These are phyloP conservation scores for Russula brevipes DNA, from an alignment of 768 basidiomycete species.

Conservation along the genomic window DNA sequence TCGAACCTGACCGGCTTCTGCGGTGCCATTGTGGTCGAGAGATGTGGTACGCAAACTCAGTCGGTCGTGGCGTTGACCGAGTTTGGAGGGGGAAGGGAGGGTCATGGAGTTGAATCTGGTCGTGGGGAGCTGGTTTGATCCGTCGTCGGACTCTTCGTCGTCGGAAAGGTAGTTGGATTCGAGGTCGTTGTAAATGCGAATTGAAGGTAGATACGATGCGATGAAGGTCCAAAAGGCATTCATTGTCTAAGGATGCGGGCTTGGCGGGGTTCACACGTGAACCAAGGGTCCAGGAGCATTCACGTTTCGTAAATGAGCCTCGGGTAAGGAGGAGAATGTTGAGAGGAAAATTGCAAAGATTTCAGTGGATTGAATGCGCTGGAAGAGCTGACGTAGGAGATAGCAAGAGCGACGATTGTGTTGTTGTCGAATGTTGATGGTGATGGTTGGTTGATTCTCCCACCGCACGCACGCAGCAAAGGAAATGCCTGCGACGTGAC, in stretches of 20 bases:
- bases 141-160: slow-evolving; percentile 20
- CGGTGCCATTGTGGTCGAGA: not conserved
- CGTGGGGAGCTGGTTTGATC: slow-evolving; percentile 21
- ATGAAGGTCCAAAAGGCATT: slow-evolving; percentile 24
- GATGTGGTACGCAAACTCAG: not conserved
- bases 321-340: not conserved
- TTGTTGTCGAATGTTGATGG: slow-evolving; percentile 9
- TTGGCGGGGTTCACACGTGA: slow-evolving; percentile 20
- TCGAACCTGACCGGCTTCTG: slow-evolving; percentile 1
- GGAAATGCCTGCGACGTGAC: not conserved
- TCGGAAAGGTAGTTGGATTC: slow-evolving; percentile 13
- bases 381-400: slow-evolving; percentile 13
- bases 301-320: slow-evolving; percentile 9
- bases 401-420: slow-evolving; percentile 1
- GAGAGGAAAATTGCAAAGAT: not conserved
- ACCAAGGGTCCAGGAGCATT: slow-evolving; percentile 13
- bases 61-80: slow-evolving; percentile 23
- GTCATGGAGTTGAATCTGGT: slow-evolving; percentile 12
- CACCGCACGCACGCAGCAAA: not conserved
- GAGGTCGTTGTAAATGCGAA: slow-evolving; percentile 22
- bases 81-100: not conserved
- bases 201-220: slow-evolving; percentile 20
- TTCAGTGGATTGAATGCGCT: not conserved
- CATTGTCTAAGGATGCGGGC: slow-evolving; percentile 22
- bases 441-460: not conserved